Conservation (phyloP, 768 basidiomycete genomes). For the Lactarius quietus region DNA sequence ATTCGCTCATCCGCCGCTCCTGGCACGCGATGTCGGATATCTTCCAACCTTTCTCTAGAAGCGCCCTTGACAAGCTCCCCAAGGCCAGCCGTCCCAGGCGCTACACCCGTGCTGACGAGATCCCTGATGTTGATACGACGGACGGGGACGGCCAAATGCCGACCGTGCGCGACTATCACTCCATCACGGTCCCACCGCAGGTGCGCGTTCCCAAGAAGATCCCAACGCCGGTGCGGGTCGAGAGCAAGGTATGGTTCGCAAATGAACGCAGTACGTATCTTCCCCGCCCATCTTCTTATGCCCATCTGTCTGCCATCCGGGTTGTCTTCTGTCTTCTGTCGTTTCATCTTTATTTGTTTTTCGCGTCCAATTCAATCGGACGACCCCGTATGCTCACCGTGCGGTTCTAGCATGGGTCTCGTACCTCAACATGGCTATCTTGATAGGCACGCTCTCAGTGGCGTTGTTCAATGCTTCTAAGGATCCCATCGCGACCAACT, state of each 20-base stretch:
- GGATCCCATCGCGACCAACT: conserved; percentile 60
- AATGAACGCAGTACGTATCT: conserved; percentile 80
- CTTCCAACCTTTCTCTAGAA: conserved; percentile 64
- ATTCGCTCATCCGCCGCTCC: conserved; percentile 49
- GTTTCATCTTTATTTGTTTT: neutral
- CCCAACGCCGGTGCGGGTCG: conserved; percentile 77
- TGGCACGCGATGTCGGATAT: conserved; percentile 59
- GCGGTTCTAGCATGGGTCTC: conserved; percentile 74
- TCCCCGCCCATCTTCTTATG: neutral
- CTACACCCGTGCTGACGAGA: conserved; percentile 69
- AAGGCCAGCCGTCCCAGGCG: conserved; percentile 38
- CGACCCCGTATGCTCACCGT: neutral
- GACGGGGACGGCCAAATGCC: conserved; percentile 53
- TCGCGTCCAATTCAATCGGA: neutral
- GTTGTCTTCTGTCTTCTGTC: neutral
- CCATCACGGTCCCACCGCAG: conserved; percentile 63
- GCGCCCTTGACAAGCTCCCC: conserved; percentile 52
- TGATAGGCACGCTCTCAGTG: conserved; percentile 80
- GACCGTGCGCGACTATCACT: conserved; percentile 67
- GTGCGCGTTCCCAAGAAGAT: conserved; percentile 82
- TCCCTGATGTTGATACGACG: conserved; percentile 52
- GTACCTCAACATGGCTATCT: conserved; percentile 82
- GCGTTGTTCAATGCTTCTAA: conserved; percentile 87
- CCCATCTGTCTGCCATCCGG: neutral
- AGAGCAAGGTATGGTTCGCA: conserved; percentile 97